These are phyloP conservation scores for Neltuma alba DNA, from an alignment of 306 rosid species.

Conservation along the genomic window DNA sequence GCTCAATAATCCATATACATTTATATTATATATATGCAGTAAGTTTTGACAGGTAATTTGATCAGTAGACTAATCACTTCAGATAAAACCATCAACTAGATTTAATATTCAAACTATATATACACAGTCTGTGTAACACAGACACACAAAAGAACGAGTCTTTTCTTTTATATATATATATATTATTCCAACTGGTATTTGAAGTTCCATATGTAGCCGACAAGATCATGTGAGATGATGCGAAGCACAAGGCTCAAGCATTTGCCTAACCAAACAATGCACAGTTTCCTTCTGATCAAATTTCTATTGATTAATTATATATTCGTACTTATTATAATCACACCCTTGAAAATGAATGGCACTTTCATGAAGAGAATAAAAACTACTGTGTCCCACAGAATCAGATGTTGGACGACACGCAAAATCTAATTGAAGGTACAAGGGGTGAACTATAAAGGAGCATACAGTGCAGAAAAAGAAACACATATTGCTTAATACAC, in stretches of 20 bases:
- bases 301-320: slow-evolving; percentile 1
- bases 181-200: slow-evolving; percentile 35
- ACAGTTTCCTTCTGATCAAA: slow-evolving; percentile 27
- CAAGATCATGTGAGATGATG: slow-evolving; percentile 60
- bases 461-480: slow-evolving; percentile 28
- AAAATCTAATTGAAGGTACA: slow-evolving; percentile 55
- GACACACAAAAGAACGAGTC: slow-evolving; percentile 26
- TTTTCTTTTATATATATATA: not conserved
- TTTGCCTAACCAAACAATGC: slow-evolving; percentile 51
- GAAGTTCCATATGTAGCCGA: slow-evolving; percentile 46
- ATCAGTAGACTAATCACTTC: slow-evolving; percentile 17
- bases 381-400: slow-evolving; percentile 50
- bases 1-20: slow-evolving; percentile 36
- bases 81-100: slow-evolving; percentile 26
- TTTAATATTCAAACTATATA: not conserved
- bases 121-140: no score
- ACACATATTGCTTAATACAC: slow-evolving; percentile 27
- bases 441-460: slow-evolving; percentile 20
- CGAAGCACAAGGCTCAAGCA: slow-evolving; percentile 58
- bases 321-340: not conserved
- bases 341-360: slow-evolving; percentile 24
- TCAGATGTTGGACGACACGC: slow-evolving; percentile 47
- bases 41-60: slow-evolving; percentile 25
- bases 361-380: slow-evolving; percentile 47
- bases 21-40: slow-evolving; percentile 4